A percentile compares a stretch with the other conserved stretches of the same genome.
Conservation (phyloP, 805 yeast genomes). For the Metschnikowia kofuensis region DNA sequence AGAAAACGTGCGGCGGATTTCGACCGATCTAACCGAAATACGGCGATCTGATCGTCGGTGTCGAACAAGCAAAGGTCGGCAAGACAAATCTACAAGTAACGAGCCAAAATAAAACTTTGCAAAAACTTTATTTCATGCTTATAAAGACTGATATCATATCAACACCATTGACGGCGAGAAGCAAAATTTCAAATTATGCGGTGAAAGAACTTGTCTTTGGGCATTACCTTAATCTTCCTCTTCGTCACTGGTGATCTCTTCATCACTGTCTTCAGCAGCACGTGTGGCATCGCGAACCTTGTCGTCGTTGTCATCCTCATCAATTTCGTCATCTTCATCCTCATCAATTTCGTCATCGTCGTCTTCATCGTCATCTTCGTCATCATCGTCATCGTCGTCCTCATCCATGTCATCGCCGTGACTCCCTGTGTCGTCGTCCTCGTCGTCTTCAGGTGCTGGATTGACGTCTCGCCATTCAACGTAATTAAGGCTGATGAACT, state of each 20-base stretch:
- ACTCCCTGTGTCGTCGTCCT: constrained; percentile 34
- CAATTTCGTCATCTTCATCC: constrained; percentile 12
- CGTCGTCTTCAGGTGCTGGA: constrained; percentile 57
- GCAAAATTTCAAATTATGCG: background rate
- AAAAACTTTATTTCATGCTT: constrained; percentile 10
- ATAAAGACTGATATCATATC: constrained; percentile 10
- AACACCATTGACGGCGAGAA: background rate
- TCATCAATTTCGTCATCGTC: constrained; percentile 17
- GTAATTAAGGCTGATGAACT: constrained; percentile 47
- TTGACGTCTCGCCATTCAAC: constrained; percentile 71
- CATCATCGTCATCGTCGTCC: constrained; percentile 18
- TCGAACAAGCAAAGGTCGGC: constrained; percentile 11
- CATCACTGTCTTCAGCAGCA: constrained; percentile 19
- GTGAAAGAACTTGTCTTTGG: constrained; percentile 6
- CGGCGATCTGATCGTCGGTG: constrained; percentile 16
- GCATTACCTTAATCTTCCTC: constrained; percentile 21
- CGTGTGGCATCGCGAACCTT: constrained; percentile 16
- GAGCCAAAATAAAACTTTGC: constrained; percentile 13
- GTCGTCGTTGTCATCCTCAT: constrained; percentile 13
- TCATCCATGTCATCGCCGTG: constrained; percentile 28
- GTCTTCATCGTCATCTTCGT: constrained; percentile 14
- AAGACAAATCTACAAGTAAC: constrained; percentile 12
- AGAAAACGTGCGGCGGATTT: constrained; percentile 7
- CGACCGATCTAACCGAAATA: constrained; percentile 14
- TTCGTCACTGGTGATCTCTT: constrained; percentile 14